Evolutionary conservation across 192 early-diverging fungal genomes (phyloP).

Genomic region (Coemansia furcata): DNA sequence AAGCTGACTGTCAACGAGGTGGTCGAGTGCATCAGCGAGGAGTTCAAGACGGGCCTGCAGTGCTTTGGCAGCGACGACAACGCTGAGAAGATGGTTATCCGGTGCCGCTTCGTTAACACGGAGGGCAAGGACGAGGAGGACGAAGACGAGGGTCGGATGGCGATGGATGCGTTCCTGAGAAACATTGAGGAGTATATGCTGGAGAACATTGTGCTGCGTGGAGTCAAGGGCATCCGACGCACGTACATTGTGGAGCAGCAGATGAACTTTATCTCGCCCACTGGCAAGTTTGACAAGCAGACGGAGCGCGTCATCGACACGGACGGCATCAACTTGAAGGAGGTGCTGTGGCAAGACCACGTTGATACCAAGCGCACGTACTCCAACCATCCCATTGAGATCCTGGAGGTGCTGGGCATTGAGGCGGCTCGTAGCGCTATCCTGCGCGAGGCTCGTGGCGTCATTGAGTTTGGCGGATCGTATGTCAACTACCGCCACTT

Average conservation of each 20-base stretch:
- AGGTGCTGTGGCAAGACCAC: constrained; percentile 81
- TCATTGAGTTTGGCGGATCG: constrained; percentile 93
- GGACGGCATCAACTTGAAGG: constrained; percentile 86
- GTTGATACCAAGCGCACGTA: constrained; percentile 80
- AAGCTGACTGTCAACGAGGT: constrained; percentile 82
- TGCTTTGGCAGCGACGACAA: constrained; percentile 90
- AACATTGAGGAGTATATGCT: constrained; percentile 86
- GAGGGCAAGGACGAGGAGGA: constrained; percentile 54
- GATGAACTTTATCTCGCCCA: constrained; percentile 45
- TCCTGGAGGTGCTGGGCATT: constrained; percentile 90
- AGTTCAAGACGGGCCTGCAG: constrained; percentile 78
- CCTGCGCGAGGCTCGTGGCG: constrained; percentile 84
- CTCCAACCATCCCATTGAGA: constrained; percentile 92
- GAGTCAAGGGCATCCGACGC: constrained; percentile 80
- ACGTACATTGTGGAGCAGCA: constrained; percentile 60
- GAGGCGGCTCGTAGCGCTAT: constrained; percentile 92
- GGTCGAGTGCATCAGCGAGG: constrained; percentile 71
- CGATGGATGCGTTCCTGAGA: constrained; percentile 88
- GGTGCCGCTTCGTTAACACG: constrained; percentile 80
- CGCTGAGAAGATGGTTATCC: constrained; percentile 79
- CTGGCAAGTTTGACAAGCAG: constrained; percentile 63
- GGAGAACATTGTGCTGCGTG: constrained; percentile 80
- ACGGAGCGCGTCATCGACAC: constrained; percentile 85
- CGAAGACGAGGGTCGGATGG: constrained; percentile 56
- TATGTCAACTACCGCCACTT: constrained; percentile 99